Conservation (phyloP, 768 basidiomycete genomes). For the Boletellus ananas region DNA sequence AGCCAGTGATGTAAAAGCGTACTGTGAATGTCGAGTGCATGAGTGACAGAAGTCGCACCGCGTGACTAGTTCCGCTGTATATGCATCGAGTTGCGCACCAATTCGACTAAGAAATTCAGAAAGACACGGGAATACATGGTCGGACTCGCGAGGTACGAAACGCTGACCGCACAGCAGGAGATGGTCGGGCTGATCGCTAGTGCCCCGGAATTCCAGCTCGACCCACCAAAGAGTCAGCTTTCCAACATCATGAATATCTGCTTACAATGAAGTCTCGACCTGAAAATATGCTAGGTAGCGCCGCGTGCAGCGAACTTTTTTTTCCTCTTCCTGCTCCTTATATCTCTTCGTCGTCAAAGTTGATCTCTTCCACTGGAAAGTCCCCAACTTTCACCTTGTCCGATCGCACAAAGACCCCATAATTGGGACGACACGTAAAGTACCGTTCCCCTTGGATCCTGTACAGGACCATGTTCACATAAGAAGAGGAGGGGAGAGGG, state of each 20-base stretch:
- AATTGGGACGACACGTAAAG: conserved; percentile 71
- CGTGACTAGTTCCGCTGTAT: too few relatives aligned
- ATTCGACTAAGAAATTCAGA: too few relatives aligned
- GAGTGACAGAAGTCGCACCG: too few relatives aligned
- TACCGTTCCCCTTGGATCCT: conserved; percentile 87
- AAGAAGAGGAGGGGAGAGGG: neutral
- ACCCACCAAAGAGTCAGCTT: too few relatives aligned
- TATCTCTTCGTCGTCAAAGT: conserved; percentile 77
- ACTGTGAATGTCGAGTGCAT: neutral
- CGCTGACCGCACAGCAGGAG: too few relatives aligned
- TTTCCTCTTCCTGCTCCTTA: conserved; percentile 21
- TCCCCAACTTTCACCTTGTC: conserved; percentile 82
- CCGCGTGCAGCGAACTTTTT: too few relatives aligned
- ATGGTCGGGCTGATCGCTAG: too few relatives aligned
- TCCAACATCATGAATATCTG: too few relatives aligned
- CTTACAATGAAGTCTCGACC: neutral
- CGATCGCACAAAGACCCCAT: conserved; percentile 84
- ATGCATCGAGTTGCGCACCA: too few relatives aligned
- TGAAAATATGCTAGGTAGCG: neutral
- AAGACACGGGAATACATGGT: too few relatives aligned
- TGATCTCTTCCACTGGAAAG: conserved; percentile 79
- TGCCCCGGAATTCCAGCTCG: too few relatives aligned
- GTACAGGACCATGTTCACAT: neutral
- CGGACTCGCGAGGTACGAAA: too few relatives aligned
- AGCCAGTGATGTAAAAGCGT: neutral